These are phyloP conservation scores for Lolium multiflorum DNA, from an alignment of 176 grass and related monocot genomes.

Conservation along the genomic window DNA sequence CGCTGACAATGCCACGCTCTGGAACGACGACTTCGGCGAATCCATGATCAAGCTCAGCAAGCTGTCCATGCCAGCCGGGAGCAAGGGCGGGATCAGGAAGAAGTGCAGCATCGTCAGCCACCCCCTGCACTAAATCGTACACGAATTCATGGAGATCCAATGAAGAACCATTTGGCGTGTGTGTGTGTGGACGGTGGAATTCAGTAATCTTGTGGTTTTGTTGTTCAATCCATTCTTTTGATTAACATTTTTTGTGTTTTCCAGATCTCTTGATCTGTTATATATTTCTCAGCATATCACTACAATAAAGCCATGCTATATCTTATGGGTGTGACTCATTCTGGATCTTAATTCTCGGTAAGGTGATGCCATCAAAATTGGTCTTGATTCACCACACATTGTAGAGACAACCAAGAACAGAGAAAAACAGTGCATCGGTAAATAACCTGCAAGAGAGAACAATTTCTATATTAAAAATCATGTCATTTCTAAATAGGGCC, in stretches of 20 bases:
- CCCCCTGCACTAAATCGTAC: neutral
- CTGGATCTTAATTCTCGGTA: no score
- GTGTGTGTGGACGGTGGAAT: neutral
- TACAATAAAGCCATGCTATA: neutral
- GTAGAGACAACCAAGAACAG: no score
- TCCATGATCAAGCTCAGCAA: conserved; percentile 67
- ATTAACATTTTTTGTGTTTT: conserved; percentile 32
- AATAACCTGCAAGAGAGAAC: no score
- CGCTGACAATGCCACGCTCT: conserved; percentile 39
- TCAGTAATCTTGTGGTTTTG: neutral
- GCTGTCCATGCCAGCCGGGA: conserved; percentile 52
- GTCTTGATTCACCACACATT: no score
- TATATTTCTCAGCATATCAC: neutral
- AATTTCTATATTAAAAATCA: no score
- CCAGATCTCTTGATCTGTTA: conserved; percentile 22
- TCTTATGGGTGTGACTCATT: no score
- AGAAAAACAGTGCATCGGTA: no score
- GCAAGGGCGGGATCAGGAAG: conserved; percentile 65
- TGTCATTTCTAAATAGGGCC: no score
- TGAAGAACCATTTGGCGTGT: neutral
- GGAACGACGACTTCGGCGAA: conserved; percentile 51
- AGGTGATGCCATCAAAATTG: no score
- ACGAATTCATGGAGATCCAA: neutral
- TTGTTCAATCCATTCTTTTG: conserved; percentile 34
- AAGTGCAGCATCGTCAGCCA: conserved; percentile 50